These are phyloP conservation scores for Verticillium klebahnii DNA, from an alignment of 2,329 filamentous ascomycete species.

Conservation along the genomic window DNA sequence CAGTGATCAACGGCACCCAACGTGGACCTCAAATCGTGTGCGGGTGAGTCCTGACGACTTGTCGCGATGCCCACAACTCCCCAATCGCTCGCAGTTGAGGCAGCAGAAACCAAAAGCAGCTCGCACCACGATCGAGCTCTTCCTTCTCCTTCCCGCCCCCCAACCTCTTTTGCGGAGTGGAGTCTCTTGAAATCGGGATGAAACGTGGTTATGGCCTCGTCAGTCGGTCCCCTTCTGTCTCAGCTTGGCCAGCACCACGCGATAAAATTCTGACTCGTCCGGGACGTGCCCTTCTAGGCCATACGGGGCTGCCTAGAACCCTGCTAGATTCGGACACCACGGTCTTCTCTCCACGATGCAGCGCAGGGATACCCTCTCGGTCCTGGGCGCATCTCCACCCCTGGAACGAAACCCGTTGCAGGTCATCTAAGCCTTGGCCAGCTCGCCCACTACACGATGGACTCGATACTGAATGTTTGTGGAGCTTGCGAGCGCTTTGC, in stretches of 20 bases:
- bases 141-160: background rate
- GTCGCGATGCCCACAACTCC: background rate
- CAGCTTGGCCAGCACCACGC: background rate
- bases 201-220: background rate
- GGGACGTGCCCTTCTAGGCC: background rate
- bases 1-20: too few relatives aligned
- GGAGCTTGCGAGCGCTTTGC: slow-evolving; percentile 5
- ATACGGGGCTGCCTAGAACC: background rate
- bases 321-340: background rate
- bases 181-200: background rate
- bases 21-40: too few relatives aligned
- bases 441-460: slow-evolving; percentile 4
- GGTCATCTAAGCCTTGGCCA: slow-evolving; percentile 11
- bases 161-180: background rate
- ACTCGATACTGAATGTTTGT: slow-evolving; percentile 1
- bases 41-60: too few relatives aligned
- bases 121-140: background rate
- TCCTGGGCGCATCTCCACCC: slow-evolving; percentile 3
- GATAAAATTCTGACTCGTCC: background rate
- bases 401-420: slow-evolving; percentile 14
- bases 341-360: background rate
- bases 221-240: background rate
- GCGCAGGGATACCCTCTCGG: background rate
- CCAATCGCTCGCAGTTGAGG: background rate
- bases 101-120: background rate